Base-by-base conservation (phyloP, 352 stramenopile species). In the Phytopythium delawarense region DNA sequence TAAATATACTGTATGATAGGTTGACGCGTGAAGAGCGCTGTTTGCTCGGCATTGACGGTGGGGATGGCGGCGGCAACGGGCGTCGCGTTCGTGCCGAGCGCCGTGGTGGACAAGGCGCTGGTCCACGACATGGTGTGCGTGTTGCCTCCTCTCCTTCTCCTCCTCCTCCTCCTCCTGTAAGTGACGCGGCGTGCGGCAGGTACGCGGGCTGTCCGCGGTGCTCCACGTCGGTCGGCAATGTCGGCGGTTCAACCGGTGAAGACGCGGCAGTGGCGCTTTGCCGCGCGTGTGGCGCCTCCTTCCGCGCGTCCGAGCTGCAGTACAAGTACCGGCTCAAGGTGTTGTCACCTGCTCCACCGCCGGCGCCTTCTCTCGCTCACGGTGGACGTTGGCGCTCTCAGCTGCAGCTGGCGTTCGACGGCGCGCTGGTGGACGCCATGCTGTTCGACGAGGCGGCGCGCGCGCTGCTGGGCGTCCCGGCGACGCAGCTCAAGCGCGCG, bases 301-400 rank as follows among this genome's bases (percentile, higher is more conserved):
- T 66, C 48, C 49, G 39, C 20, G 45, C 58, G 0, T 52, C 79
- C 13, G 57, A 70, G 7, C 55, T 87, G 23, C 63, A 71, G 50
- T 75, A 73, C 61, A 84, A 86, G 64, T 86, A 79, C 62, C 66
- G 77, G 51, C 61, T 87, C 42, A 78, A 88, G 66, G 74, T 81
- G 37, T 39, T 12, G 5, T 12, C 34, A 8, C 34, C 5, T 5
- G 34, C 34, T 39, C 34, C 7, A 13, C 23, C 23, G 39, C 16
- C 3, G 13, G 1, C 28, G 34, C 21, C 21, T 56, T 34, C 20
- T 12, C 54, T 52, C 34, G 20, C 18, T 50, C 13, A 20, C 11
- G 35, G 61, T 16, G 32, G n/a, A 45, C n/a, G 16, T 42, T 37
- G 18, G 12, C 30, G 25, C 18, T 34, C 4, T 15, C 39, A 84